Evolutionary conservation across 257 asterid genomes (phyloP).

Genomic region (Petrea volubilis): DNA sequence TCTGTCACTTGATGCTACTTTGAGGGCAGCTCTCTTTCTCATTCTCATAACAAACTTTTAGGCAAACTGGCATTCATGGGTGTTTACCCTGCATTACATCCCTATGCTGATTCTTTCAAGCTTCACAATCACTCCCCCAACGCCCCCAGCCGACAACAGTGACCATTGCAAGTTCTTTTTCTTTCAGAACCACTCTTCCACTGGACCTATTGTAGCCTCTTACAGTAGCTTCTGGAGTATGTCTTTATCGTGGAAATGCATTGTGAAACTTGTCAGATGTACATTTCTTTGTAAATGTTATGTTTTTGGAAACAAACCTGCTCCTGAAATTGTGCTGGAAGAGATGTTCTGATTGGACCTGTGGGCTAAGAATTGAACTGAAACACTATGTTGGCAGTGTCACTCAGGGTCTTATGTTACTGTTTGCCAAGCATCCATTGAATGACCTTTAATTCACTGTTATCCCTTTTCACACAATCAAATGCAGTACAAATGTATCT

Average conservation of each 20-base stretch:
- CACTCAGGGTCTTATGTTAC: neutral
- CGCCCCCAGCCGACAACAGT: neutral
- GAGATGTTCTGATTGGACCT: neutral
- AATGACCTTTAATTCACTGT: neutral
- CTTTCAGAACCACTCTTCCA: neutral
- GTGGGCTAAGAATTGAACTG: neutral
- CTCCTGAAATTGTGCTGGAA: neutral
- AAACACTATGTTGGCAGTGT: neutral
- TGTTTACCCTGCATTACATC: neutral
- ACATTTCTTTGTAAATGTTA: constrained; percentile 1
- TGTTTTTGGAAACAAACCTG: neutral
- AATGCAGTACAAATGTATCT: neutral
- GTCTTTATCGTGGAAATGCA: neutral
- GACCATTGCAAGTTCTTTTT: neutral
- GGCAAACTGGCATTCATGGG: neutral
- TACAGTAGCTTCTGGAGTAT: neutral
- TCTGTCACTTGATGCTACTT: neutral
- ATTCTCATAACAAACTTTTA: neutral
- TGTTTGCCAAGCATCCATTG: neutral
- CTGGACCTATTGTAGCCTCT: constrained; percentile 8
- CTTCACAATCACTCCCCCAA: neutral
- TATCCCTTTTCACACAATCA: neutral
- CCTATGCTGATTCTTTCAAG: neutral
- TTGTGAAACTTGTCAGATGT: constrained; percentile 11
- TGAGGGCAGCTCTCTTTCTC: neutral